Evolutionary conservation across 371 early-diverging fungal genomes (phyloP).

Genomic region (Mucor ambiguus): DNA sequence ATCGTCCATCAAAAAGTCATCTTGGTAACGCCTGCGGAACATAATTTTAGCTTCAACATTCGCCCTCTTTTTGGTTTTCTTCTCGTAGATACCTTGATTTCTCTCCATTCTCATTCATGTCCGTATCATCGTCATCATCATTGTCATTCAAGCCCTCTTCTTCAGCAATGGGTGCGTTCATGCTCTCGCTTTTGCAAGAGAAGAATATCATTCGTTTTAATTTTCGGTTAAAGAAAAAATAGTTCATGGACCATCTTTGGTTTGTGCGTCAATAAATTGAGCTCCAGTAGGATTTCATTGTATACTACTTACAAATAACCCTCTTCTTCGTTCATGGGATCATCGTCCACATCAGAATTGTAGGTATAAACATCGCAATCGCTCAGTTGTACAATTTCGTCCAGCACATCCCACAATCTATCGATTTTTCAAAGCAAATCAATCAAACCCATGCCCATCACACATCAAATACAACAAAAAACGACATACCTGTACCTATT

Average conservation of each 20-base stretch:
- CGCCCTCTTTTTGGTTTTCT: neutral
- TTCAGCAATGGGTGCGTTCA: constrained; percentile 41
- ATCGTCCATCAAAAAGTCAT: constrained; percentile 47
- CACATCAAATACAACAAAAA: neutral
- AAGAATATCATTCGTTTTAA: constrained; percentile 90
- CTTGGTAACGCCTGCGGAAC: constrained; percentile 31
- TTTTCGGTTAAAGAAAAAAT: constrained; percentile 91
- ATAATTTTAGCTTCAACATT: neutral
- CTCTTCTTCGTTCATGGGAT: constrained; percentile 90
- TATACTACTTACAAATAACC: constrained; percentile 47
- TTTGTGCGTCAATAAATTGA: neutral
- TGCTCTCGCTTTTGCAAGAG: constrained; percentile 75
- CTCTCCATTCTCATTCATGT: neutral
- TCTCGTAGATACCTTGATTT: constrained; percentile 14
- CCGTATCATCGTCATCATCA: constrained; percentile 17
- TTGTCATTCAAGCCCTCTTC: constrained; percentile 30
- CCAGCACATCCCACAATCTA: constrained; percentile 82
- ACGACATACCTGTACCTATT: constrained; percentile 46
- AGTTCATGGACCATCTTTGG: constrained; percentile 89
- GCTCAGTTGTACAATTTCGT: constrained; percentile 76
- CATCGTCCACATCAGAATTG: constrained; percentile 81
- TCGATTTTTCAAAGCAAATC: neutral
- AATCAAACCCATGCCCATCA: neutral
- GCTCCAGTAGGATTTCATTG: neutral
- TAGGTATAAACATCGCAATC: constrained; percentile 91